phyloP scores from a whole-genome alignment of 495 filamentous ascomycete species.

The Neurospora sp. region DNA sequence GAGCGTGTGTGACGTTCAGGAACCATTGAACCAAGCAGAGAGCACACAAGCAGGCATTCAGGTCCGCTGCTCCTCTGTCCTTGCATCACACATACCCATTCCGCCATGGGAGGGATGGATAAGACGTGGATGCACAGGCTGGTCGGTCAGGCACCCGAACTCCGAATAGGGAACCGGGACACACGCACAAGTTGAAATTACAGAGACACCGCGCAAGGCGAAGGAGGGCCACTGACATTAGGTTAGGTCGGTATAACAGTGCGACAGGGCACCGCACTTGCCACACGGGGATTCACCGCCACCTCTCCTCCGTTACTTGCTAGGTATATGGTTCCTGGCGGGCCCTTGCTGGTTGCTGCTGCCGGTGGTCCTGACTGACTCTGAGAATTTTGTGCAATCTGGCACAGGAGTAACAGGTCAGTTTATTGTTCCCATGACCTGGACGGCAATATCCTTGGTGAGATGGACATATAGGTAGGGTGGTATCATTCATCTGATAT shows the following conservation, averaged over 20 bases:
- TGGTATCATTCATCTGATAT: neutral
- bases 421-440: neutral
- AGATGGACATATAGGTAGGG: neutral
- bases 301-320: neutral
- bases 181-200: neutral
- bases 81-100: neutral
- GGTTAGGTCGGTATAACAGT: neutral
- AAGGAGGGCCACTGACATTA: too few species aligned
- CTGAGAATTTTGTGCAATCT: neutral
- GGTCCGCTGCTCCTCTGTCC: neutral
- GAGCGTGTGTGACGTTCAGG: neutral
- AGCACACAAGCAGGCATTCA: slow-evolving; percentile 1
- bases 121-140: neutral
- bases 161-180: neutral
- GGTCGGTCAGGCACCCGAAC: neutral
- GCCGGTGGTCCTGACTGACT: neutral
- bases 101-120: neutral
- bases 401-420: neutral
- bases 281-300: neutral
- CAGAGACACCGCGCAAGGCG: neutral
- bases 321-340: neutral
- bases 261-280: neutral
- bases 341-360: neutral
- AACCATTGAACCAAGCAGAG: neutral
- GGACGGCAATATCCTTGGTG: neutral